Conservation (phyloP, 805 yeast species). For the Candida michaelii region DNA sequence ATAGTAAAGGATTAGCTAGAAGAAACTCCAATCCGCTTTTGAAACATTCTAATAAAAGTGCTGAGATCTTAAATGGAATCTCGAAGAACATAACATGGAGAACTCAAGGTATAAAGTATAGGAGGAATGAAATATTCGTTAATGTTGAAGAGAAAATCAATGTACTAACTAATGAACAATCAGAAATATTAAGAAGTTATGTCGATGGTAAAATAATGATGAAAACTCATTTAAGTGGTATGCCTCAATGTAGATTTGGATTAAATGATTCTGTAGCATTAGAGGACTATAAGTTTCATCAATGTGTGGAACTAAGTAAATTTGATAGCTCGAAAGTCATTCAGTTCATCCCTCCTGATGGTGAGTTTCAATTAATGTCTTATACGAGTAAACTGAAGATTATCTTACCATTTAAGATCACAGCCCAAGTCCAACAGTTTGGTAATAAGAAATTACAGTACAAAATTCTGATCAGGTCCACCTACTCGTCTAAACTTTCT, state of each 20-base stretch:
- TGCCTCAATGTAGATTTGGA: conserved; percentile 82
- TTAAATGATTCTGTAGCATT: conserved; percentile 53
- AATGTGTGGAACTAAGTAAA: conserved; percentile 72
- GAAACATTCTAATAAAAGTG: conserved; percentile 13
- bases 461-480: conserved; percentile 60
- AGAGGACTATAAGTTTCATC: conserved; percentile 83
- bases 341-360: conserved; percentile 84
- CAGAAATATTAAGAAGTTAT: conserved; percentile 63
- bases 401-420: conserved; percentile 67
- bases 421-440: conserved; percentile 49
- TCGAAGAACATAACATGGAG: conserved; percentile 15
- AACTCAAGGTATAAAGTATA: conserved; percentile 43
- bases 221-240: conserved; percentile 73
- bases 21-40: conserved; percentile 12
- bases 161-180: conserved; percentile 64
- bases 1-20: conserved; percentile 6
- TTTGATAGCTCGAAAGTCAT: conserved; percentile 66
- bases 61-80: conserved; percentile 8
- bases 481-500: conserved; percentile 53
- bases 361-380: conserved; percentile 78
- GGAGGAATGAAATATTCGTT: conserved; percentile 76
- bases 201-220: conserved; percentile 75
- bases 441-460: conserved; percentile 52
- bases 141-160: conserved; percentile 76
- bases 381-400: conserved; percentile 53